Conservation (phyloP, 345 rosid genomes). For the Pugionium cornutum region DNA sequence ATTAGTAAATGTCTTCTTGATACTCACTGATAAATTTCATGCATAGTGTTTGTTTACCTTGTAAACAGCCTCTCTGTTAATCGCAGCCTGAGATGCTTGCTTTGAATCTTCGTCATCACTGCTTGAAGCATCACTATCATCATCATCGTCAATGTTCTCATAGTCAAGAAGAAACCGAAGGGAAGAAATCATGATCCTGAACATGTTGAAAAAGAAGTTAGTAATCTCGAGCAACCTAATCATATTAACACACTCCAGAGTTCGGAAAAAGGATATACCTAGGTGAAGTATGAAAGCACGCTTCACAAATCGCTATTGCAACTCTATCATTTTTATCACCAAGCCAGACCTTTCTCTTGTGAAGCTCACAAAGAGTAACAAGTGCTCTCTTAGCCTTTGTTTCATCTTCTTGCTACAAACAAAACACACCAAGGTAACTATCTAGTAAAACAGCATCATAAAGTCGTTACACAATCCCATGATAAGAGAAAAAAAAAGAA, state of each 20-base stretch:
- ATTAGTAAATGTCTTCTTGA: not conserved
- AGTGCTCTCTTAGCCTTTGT: slow-evolving; percentile 73
- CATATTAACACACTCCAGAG: slow-evolving; percentile 22
- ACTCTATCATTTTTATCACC: slow-evolving; percentile 86
- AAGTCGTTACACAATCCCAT: not conserved
- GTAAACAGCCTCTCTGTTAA: slow-evolving; percentile 72
- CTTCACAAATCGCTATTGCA: slow-evolving; percentile 85
- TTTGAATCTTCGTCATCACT: slow-evolving; percentile 66
- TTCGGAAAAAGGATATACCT: slow-evolving; percentile 46
- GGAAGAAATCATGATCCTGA: slow-evolving; percentile 82
- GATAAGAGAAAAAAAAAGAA: not conserved
- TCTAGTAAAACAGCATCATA: not conserved
- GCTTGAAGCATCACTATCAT: slow-evolving; percentile 71
- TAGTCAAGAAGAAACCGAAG: slow-evolving; percentile 84
- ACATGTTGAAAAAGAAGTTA: slow-evolving; percentile 22
- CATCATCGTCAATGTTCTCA: slow-evolving; percentile 73
- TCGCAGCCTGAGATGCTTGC: slow-evolving; percentile 46
- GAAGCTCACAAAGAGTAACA: slow-evolving; percentile 72
- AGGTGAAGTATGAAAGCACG: slow-evolving; percentile 83
- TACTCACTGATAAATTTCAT: not conserved
- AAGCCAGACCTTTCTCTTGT: slow-evolving; percentile 80
- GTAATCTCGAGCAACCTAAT: not conserved
- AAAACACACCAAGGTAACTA: slow-evolving; percentile 13
- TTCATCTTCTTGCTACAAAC: slow-evolving; percentile 77
- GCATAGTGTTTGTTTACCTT: slow-evolving; percentile 52